phyloP scores from a whole-genome alignment of 108 stramenopile species.

The Skeletonema costatum region DNA sequence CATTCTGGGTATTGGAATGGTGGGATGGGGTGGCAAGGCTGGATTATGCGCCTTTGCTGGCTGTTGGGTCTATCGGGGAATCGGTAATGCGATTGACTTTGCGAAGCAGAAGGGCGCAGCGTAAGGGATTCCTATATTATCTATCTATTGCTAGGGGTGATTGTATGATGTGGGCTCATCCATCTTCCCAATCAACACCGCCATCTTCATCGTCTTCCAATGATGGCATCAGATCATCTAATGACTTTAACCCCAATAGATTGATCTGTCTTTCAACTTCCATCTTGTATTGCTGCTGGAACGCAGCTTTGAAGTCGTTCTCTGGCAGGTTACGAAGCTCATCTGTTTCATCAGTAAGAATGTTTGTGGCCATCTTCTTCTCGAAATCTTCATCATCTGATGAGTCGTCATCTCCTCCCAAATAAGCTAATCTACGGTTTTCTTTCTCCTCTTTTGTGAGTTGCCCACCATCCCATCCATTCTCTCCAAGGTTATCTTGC shows the following conservation, averaged over 20 bases:
- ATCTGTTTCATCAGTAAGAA: constrained; percentile 60
- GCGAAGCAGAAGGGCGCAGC: constrained; percentile 9
- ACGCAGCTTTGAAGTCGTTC: constrained; percentile 64
- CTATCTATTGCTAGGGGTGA: not conserved
- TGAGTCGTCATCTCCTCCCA: constrained; percentile 51
- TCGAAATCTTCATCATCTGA: constrained; percentile 29
- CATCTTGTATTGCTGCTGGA: constrained; percentile 78
- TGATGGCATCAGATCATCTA: constrained; percentile 12
- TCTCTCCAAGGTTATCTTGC: constrained; percentile 75
- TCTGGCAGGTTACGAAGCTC: constrained; percentile 60
- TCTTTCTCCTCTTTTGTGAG: constrained; percentile 53
- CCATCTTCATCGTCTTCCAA: constrained; percentile 23
- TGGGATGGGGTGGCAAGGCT: constrained; percentile 75
- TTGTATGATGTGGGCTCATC: constrained; percentile 3
- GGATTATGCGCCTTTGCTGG: constrained; percentile 69
- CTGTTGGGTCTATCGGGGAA: constrained; percentile 47
- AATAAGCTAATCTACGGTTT: constrained; percentile 31
- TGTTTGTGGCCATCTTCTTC: not conserved
- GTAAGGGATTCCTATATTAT: not conserved
- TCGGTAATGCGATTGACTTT: constrained; percentile 32
- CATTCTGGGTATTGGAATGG: constrained; percentile 62
- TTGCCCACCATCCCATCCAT: constrained; percentile 14
- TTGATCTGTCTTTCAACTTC: constrained; percentile 69
- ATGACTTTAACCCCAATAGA: constrained; percentile 29
- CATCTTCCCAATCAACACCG: constrained; percentile 53